Percentiles rank a stretch among this genome's conserved stretches.
These are phyloP conservation scores for Leptographium procerum DNA, from an alignment of 2,329 filamentous ascomycete species.

Conservation along the genomic window DNA sequence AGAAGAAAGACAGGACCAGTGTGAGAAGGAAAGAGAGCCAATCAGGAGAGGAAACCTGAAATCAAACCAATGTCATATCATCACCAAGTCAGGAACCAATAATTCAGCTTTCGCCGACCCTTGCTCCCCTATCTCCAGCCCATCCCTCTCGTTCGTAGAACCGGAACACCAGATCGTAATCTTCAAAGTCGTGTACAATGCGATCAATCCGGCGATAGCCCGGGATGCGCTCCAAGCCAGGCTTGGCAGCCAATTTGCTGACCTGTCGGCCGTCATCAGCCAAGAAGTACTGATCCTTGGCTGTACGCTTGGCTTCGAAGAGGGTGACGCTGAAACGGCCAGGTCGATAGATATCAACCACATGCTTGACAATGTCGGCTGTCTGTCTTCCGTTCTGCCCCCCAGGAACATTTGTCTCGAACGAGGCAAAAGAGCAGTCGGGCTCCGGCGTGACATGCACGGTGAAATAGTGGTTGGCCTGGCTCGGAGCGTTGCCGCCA, in stretches of 20 bases:
- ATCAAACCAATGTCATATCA: too few relatives aligned
- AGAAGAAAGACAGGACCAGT: background rate
- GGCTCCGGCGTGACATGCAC: conserved; percentile 97
- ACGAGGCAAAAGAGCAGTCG: conserved; percentile 93
- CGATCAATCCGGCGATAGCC: conserved; percentile 87
- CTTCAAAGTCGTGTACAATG: conserved; percentile 94
- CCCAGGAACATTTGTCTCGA: conserved; percentile 94
- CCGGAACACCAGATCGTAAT: conserved; percentile 91
- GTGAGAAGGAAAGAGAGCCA: too few relatives aligned
- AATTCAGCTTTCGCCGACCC: background rate
- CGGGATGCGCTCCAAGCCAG: conserved; percentile 62
- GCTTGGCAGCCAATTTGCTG: conserved; percentile 31
- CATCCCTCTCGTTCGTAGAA: conserved; percentile 91
- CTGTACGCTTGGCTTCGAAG: conserved; percentile 69
- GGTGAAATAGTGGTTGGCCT: conserved; percentile 71
- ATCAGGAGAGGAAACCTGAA: background rate
- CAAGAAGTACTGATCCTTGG: conserved; percentile 16
- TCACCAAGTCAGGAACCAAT: background rate
- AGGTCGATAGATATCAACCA: conserved; percentile 91
- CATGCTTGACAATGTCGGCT: conserved; percentile 81
- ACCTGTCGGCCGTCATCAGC: conserved; percentile 7
- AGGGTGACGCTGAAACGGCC: conserved; percentile 96
- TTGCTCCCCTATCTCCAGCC: conserved; percentile 34
- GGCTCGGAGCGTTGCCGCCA: conserved; percentile 38
- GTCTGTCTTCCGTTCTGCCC: conserved; percentile 81